Percentiles rank a stretch among this genome's conserved stretches.
Conservation (phyloP, 2,329 filamentous ascomycete species). For the Teratosphaeria viscida region DNA sequence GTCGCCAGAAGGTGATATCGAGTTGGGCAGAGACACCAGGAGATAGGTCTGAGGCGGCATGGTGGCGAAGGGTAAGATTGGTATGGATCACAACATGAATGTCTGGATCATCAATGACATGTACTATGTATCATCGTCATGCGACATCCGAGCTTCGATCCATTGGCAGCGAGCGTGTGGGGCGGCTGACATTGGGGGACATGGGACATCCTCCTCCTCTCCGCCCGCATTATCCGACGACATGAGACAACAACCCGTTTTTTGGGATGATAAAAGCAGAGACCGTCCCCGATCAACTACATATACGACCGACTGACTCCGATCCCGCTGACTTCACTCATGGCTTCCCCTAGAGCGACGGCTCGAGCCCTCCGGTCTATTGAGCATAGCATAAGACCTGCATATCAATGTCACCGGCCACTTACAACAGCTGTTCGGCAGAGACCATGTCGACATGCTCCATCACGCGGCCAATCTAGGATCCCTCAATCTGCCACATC, state of each 20-base stretch:
- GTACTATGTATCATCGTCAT: background rate
- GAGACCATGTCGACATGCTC: background rate
- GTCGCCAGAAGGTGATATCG: slow-evolving; percentile 71
- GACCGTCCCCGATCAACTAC: background rate
- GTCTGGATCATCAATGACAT: too few species aligned
- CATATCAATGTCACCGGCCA: background rate
- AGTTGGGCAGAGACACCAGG: slow-evolving; percentile 79
- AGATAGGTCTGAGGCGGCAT: slow-evolving; percentile 54
- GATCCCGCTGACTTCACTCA: background rate
- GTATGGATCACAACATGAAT: background rate
- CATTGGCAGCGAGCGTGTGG: background rate
- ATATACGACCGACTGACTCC: background rate
- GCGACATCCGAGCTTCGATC: slow-evolving; percentile 3
- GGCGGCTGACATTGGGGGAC: slow-evolving; percentile 1
- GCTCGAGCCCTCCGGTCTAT: background rate
- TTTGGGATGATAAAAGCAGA: background rate
- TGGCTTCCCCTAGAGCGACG: background rate
- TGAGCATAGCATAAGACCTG: background rate
- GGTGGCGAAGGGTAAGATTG: background rate
- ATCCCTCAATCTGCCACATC: background rate
- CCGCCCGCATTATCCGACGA: background rate
- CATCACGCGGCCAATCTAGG: background rate
- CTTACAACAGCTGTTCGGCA: background rate
- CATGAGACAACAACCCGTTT: background rate
- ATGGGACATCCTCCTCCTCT: background rate